phyloP scores from a whole-genome alignment of 2,329 filamentous ascomycete genomes.

The Ceratocystis lukuohia region DNA sequence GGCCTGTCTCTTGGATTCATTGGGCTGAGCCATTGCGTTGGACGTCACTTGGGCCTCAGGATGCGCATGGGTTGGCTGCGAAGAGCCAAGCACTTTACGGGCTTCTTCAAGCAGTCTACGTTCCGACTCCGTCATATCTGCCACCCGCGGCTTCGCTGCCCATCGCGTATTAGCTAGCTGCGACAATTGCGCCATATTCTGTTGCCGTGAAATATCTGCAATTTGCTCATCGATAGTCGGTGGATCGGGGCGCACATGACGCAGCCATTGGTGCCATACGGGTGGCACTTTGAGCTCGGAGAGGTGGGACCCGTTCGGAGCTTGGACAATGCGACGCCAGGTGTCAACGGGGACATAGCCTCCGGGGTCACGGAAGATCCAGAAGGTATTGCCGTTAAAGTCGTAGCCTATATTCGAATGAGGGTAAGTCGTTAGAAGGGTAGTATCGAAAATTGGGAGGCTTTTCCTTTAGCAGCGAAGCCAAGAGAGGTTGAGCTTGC shows the following conservation, averaged over 20 bases:
- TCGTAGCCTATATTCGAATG: constrained; percentile 39
- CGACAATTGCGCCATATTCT: constrained; percentile 41
- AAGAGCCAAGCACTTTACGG: constrained; percentile 15
- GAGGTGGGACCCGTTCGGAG: constrained; percentile 40
- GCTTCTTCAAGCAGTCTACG: constrained; percentile 18
- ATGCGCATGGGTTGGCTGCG: background rate
- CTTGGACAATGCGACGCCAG: constrained; percentile 50
- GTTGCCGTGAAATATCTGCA: constrained; percentile 39
- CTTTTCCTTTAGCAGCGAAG: background rate
- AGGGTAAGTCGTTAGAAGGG: background rate
- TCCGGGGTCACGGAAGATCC: constrained; percentile 47
- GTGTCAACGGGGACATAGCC: constrained; percentile 28
- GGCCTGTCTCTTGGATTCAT: background rate
- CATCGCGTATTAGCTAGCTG: constrained; percentile 50
- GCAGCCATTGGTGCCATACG: constrained; percentile 57
- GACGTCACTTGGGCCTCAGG: constrained; percentile 15
- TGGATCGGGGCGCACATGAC: constrained; percentile 41
- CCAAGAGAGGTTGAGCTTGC: constrained; percentile 21
- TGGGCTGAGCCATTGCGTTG: background rate
- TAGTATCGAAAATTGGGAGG: background rate
- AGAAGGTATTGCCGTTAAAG: constrained; percentile 54
- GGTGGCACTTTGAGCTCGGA: constrained; percentile 45
- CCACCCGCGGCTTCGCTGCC: constrained; percentile 43
- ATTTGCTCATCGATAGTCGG: constrained; percentile 45
- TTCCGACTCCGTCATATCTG: constrained; percentile 29